phyloP scores from a whole-genome alignment of 2,329 filamentous ascomycete genomes.

The Aspergillus quadricinctus region DNA sequence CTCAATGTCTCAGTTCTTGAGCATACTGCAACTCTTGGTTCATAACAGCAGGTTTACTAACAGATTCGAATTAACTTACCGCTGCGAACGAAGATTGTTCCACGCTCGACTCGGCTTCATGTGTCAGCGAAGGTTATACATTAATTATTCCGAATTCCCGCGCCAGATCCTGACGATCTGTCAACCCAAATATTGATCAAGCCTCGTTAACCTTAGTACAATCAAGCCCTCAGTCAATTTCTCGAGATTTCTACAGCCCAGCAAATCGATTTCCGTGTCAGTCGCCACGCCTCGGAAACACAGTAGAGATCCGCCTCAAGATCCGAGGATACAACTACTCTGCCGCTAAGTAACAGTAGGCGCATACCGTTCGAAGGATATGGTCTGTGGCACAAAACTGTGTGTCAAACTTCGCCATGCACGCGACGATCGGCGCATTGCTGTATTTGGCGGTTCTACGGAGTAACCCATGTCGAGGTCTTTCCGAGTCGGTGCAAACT shows the following conservation, averaged over 20 bases:
- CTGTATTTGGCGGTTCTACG: background rate
- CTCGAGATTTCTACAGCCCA: background rate
- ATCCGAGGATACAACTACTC: background rate
- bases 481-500: background rate
- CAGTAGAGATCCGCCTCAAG: background rate
- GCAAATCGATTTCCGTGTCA: background rate
- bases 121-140: background rate
- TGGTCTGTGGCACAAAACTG: background rate
- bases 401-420: no score
- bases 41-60: background rate
- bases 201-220: background rate
- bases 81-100: background rate
- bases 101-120: background rate
- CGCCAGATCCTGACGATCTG: background rate
- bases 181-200: background rate
- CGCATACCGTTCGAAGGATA: background rate
- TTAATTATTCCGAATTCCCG: background rate
- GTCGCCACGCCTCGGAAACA: background rate
- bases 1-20: constrained; percentile 2
- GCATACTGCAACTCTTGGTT: no score
- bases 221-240: background rate
- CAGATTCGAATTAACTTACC: background rate
- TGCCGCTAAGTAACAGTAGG: background rate
- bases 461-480: background rate
- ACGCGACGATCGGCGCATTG: background rate